Conservation (phyloP, 108 stramenopile genomes). For the Fragilariopsis cylindrus region DNA sequence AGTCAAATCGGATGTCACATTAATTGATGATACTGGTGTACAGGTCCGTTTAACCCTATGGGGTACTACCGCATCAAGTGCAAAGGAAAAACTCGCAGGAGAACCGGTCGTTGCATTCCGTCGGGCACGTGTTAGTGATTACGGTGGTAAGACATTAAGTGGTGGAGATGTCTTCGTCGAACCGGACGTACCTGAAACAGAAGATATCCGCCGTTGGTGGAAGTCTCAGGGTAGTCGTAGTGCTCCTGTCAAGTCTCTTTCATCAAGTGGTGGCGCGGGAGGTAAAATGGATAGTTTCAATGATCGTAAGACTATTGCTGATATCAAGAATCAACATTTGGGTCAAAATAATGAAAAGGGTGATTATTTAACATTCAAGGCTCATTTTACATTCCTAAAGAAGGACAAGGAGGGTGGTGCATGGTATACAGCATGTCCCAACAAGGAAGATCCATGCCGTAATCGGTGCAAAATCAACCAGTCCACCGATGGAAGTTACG, state of each 20-base stretch:
- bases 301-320: slow-evolving; percentile 69
- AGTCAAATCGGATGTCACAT: slow-evolving; percentile 85
- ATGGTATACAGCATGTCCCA: slow-evolving; percentile 96
- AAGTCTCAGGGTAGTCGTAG: slow-evolving; percentile 47
- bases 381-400: slow-evolving; percentile 88
- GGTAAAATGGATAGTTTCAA: slow-evolving; percentile 60
- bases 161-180: slow-evolving; percentile 43
- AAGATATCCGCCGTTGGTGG: slow-evolving; percentile 71
- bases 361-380: slow-evolving; percentile 90
- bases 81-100: slow-evolving; percentile 51
- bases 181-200: slow-evolving; percentile 58
- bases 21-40: slow-evolving; percentile 89
- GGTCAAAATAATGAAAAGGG: slow-evolving; percentile 85
- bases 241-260: slow-evolving; percentile 58
- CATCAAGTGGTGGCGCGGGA: slow-evolving; percentile 62
- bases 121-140: slow-evolving; percentile 86
- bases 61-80: slow-evolving; percentile 54
- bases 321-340: slow-evolving; percentile 85
- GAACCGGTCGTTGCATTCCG: slow-evolving; percentile 88
- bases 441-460: slow-evolving; percentile 83
- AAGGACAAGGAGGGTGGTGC: slow-evolving; percentile 91
- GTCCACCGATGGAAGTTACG: slow-evolving; percentile 78
- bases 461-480: slow-evolving; percentile 85
- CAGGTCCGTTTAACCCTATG: slow-evolving; percentile 90
- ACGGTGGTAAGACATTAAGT: slow-evolving; percentile 75